Evolutionary conservation across 768 basidiomycete genomes (phyloP), one percentile per base, ranked within the genome.

Genomic region (Leccinum variicolor): DNA sequence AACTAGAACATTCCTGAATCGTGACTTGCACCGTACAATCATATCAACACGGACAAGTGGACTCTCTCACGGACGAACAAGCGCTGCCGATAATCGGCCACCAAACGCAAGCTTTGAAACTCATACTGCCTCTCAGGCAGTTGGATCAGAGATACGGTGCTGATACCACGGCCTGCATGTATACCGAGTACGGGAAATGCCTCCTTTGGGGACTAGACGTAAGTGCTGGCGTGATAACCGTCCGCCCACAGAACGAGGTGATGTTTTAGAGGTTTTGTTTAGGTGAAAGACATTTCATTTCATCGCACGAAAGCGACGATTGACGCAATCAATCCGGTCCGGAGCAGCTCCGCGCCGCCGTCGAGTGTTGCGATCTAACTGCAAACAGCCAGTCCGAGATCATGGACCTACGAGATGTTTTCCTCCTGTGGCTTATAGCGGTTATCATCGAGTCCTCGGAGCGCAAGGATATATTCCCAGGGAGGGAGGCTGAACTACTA

Each of bases 21-120:
- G 58, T 61, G 64, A 66, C 69, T 60, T 64, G 21, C 64, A 51
- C 50, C 60, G 64, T 58, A 60, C 54, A 64, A 64, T 62, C 64
- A 54, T 62, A 60, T 64, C 62, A 65, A 53, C 29, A 29, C 26
- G 45, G 45, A 52, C 29, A 55, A 55, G 41, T 58, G 55, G 59
- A 28, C 28, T 9, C 58, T 73, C 69, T 62, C 69, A 71, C 67
- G 66, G 28, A 62, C 43, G 54, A 55, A 62, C 66, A 69, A 59
- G 62, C 55, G 50, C 41, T 60, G 58, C 60, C 66, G 62, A 61
- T 25, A 52, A 56, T 36, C 66, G 55, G 62, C 36, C 53, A 61
- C 65, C 56, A 59, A 49, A 59, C 52, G 15, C 53, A 61, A 29
- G 52, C 59, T 55, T 54, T 66, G 67, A 67, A 62, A 62, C 59